Evolutionary conservation across 1,284 basidiomycete genomes (phyloP).

Genomic region (Coniferiporia sulphurascens): DNA sequence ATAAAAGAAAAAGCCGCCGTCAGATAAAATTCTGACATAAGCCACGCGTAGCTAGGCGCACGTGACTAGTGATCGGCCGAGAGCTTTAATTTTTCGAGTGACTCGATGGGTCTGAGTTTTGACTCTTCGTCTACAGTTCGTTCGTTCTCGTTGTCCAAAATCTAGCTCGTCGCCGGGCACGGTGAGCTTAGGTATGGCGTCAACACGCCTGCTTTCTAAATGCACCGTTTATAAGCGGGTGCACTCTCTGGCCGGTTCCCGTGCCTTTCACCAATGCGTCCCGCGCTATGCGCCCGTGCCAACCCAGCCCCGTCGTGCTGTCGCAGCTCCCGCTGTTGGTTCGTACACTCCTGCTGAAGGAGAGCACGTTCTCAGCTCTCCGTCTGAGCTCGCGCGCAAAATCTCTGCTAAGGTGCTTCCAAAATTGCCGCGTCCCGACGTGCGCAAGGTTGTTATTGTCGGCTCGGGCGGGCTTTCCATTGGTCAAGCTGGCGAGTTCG

Average conservation of each 20-base stretch:
- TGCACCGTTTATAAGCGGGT: not conserved
- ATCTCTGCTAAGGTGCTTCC: slow-evolving; percentile 91
- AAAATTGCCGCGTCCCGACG: slow-evolving; percentile 80
- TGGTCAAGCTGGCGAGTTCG: slow-evolving; percentile 99
- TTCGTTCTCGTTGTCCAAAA: not conserved
- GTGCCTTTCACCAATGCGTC: slow-evolving; percentile 9
- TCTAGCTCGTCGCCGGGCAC: slow-evolving; percentile 3
- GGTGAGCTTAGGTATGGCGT: slow-evolving; percentile 10
- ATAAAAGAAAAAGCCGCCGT: too few relatives aligned
- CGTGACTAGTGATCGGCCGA: not conserved
- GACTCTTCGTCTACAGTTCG: not conserved
- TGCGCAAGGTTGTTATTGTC: slow-evolving; percentile 94
- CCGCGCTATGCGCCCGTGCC: slow-evolving; percentile 6
- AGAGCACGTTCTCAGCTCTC: slow-evolving; percentile 84
- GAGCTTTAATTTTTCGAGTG: not conserved
- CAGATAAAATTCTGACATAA: not conserved
- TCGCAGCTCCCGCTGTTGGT: slow-evolving; percentile 78
- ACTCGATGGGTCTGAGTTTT: not conserved
- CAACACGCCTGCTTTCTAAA: slow-evolving; percentile 12
- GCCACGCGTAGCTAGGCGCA: not conserved
- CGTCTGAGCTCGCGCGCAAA: slow-evolving; percentile 86
- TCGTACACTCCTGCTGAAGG: slow-evolving; percentile 63
- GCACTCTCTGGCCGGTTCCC: slow-evolving; percentile 2
- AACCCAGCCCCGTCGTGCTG: slow-evolving; percentile 38
- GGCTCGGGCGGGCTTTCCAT: slow-evolving; percentile 96